These are phyloP conservation scores for Alternaria tenuissima DNA, from an alignment of 2,329 filamentous ascomycete species.

Conservation along the genomic window DNA sequence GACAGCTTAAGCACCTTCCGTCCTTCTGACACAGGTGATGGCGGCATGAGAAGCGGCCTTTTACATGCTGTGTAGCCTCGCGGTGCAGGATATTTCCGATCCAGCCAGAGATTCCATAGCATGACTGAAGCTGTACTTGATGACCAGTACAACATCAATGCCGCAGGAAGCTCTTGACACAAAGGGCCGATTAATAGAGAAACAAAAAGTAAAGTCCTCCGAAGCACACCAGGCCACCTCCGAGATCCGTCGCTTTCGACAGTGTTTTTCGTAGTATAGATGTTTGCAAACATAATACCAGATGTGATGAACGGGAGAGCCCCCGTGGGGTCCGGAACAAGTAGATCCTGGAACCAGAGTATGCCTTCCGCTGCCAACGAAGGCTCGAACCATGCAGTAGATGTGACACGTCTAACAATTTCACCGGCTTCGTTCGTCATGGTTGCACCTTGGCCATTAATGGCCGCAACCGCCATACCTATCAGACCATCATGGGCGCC, in stretches of 20 bases:
- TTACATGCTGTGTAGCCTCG: constrained; percentile 36
- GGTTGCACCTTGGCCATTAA: constrained; percentile 12
- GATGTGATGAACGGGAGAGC: constrained; percentile 60
- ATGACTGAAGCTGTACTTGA: constrained; percentile 47
- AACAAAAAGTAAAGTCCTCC: constrained; percentile 41
- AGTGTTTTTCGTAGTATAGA: constrained; percentile 45
- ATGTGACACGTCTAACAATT: constrained; percentile 6
- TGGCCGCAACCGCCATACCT: constrained; percentile 28
- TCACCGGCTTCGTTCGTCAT: constrained; percentile 14
- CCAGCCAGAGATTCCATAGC: constrained; percentile 45
- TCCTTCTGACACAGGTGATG: constrained; percentile 9
- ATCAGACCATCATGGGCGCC: constrained; percentile 42
- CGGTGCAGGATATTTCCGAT: constrained; percentile 40
- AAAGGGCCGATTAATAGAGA: constrained; percentile 44
- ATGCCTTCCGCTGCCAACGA: constrained; percentile 65
- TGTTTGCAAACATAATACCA: constrained; percentile 59
- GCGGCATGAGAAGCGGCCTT: constrained; percentile 38
- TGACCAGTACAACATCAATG: constrained; percentile 54
- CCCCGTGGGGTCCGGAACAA: constrained; percentile 61
- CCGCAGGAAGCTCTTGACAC: constrained; percentile 50
- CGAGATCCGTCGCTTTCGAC: constrained; percentile 17
- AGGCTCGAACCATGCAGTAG: constrained; percentile 54
- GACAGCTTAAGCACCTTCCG: constrained; percentile 10
- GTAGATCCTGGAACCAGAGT: constrained; percentile 68
- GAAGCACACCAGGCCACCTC: constrained; percentile 25